These are phyloP conservation scores for Diophrys sp. DNA, from an alignment of 73 alveolate species.

Conservation along the genomic window DNA sequence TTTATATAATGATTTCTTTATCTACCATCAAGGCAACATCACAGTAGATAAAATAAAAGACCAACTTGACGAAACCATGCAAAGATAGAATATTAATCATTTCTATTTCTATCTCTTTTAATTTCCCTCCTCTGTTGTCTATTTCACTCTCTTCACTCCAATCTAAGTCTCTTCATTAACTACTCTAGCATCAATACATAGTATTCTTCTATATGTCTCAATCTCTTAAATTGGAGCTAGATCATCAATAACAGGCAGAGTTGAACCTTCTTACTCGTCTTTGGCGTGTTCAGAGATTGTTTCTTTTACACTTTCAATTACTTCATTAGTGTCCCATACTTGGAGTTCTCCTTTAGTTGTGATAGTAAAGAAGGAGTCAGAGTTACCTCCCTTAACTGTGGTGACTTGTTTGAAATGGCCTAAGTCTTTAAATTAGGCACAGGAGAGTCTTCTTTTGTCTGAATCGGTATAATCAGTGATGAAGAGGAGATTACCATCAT, in stretches of 20 bases:
- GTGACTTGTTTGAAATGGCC: background rate
- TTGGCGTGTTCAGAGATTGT: background rate
- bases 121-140: too few relatives aligned
- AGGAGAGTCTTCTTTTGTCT: too few relatives aligned
- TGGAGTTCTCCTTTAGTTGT: background rate
- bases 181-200: background rate
- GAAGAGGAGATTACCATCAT: conserved; percentile 2
- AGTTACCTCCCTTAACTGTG: too few relatives aligned
- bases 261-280: background rate
- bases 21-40: too few relatives aligned
- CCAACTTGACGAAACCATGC: too few relatives aligned
- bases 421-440: background rate
- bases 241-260: background rate
- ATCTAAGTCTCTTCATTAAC: background rate
- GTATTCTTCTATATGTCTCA: background rate
- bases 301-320: background rate
- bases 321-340: background rate
- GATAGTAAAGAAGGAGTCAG: background rate
- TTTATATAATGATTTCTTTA: too few relatives aligned
- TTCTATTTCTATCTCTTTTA: too few relatives aligned
- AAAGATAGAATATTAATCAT: too few relatives aligned
- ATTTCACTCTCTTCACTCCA: background rate
- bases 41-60: too few relatives aligned
- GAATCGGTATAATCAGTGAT: too few relatives aligned
- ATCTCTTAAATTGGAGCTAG: background rate